Conservation (phyloP, 2,329 filamentous ascomycete genomes). For the Gremmenia infestans region DNA sequence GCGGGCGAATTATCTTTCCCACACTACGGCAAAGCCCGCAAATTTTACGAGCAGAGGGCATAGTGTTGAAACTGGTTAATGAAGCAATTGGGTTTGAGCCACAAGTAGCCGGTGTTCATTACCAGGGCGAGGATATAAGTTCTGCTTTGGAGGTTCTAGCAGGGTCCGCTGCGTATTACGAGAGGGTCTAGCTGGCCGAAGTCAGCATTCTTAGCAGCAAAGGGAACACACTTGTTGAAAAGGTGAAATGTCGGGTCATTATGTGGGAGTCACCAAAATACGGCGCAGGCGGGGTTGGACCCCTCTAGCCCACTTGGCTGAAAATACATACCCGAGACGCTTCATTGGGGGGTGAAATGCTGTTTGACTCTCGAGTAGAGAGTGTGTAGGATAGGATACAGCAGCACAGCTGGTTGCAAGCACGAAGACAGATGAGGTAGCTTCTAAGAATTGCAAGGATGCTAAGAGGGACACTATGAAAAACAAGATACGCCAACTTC, state of each 20-base stretch:
- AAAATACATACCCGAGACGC: too few relatives aligned
- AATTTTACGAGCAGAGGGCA: neutral
- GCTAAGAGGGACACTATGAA: too few relatives aligned
- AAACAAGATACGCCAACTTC: too few relatives aligned
- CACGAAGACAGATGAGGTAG: too few relatives aligned
- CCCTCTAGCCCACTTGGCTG: too few relatives aligned
- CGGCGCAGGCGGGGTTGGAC: neutral
- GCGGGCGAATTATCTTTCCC: neutral
- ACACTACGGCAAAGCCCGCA: neutral
- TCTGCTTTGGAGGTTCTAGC: neutral
- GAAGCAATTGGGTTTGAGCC: neutral
- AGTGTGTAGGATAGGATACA: too few relatives aligned
- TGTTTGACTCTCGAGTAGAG: too few relatives aligned
- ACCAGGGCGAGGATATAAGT: neutral
- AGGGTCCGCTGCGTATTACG: neutral
- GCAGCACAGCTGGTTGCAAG: too few relatives aligned
- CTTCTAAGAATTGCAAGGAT: too few relatives aligned
- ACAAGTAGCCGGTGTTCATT: neutral
- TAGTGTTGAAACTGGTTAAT: neutral
- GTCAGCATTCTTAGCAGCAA: neutral
- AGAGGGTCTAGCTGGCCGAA: neutral
- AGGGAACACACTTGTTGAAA: neutral
- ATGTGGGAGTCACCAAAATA: neutral
- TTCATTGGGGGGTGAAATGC: too few relatives aligned
- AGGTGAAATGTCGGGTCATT: neutral